Evolutionary conservation across 768 basidiomycete genomes (phyloP).

Genomic region (Phlebiopsis gigantea): DNA sequence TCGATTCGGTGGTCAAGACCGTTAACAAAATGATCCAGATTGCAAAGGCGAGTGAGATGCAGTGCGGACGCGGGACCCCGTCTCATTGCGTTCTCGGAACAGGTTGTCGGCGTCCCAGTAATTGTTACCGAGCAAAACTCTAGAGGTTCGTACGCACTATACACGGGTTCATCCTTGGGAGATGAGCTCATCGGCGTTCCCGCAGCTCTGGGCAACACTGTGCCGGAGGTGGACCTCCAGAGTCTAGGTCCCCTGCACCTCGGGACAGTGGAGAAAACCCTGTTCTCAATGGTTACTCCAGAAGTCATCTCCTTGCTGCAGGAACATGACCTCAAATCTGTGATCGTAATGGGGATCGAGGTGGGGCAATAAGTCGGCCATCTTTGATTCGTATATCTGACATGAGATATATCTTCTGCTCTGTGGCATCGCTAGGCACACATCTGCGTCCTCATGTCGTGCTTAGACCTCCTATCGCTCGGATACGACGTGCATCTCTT

Average conservation of each 20-base stretch:
- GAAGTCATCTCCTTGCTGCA: slow-evolving; percentile 52
- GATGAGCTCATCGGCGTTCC: background rate
- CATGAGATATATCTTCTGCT: background rate
- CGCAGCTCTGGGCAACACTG: slow-evolving; percentile 64
- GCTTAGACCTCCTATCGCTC: slow-evolving; percentile 54
- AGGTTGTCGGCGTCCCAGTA: slow-evolving; percentile 66
- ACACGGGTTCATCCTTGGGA: background rate
- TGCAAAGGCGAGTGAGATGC: slow-evolving; percentile 48
- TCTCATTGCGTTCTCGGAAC: background rate
- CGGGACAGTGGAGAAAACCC: slow-evolving; percentile 67
- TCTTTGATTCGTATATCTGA: background rate
- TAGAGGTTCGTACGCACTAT: slow-evolving; percentile 41
- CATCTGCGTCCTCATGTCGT: slow-evolving; percentile 84
- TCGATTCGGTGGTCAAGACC: slow-evolving; percentile 63
- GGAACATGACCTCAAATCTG: slow-evolving; percentile 42
- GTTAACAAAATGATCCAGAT: slow-evolving; percentile 73
- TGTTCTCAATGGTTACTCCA: slow-evolving; percentile 82
- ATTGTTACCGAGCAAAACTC: slow-evolving; percentile 85
- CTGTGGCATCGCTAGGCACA: slow-evolving; percentile 38
- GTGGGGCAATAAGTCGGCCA: slow-evolving; percentile 33
- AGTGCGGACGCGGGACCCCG: background rate
- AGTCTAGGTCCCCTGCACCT: slow-evolving; percentile 53
- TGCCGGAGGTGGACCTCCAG: slow-evolving; percentile 51
- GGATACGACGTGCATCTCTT: slow-evolving; percentile 60
- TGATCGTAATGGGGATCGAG: slow-evolving; percentile 87